Evolutionary conservation across 345 rosid species (phyloP).

Genomic region (Gynandropsis gynandra): DNA sequence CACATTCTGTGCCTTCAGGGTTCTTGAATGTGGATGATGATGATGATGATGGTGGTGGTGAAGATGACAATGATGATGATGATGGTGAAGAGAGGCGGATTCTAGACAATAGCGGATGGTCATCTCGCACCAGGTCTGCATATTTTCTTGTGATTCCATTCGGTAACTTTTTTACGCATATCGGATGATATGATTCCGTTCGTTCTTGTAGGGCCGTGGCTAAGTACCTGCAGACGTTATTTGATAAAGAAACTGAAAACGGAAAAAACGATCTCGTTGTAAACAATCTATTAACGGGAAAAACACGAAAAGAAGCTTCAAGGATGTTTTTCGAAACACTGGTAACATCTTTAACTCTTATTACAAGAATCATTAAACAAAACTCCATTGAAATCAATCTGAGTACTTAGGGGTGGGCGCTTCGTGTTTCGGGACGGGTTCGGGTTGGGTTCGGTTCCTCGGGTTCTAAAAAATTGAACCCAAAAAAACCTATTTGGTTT

Average conservation of each 20-base stretch:
- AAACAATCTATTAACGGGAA: slow-evolving; percentile 68
- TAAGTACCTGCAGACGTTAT: slow-evolving; percentile 68
- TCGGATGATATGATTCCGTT: slow-evolving; percentile 8
- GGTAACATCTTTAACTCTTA: slow-evolving; percentile 40
- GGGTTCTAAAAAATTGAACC: no score
- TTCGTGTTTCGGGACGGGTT: no score
- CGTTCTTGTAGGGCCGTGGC: slow-evolving; percentile 73
- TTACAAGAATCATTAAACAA: slow-evolving; percentile 1
- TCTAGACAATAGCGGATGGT: slow-evolving; percentile 94
- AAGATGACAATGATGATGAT: slow-evolving; percentile 37
- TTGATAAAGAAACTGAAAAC: slow-evolving; percentile 53
- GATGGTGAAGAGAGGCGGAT: slow-evolving; percentile 49
- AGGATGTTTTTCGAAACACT: slow-evolving; percentile 97
- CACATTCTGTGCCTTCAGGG: slow-evolving; percentile 34
- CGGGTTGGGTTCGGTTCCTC: no score
- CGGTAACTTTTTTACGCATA: not conserved
- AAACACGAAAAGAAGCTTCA: slow-evolving; percentile 97
- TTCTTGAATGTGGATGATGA: slow-evolving; percentile 92
- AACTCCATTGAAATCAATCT: not conserved
- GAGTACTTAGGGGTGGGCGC: no score
- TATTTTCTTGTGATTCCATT: not conserved
- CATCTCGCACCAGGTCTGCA: slow-evolving; percentile 90
- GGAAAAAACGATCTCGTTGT: slow-evolving; percentile 50
- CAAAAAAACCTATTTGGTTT: no score
- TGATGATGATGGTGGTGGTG: slow-evolving; percentile 57